Evolutionary conservation across 140 eudicot genomes (phyloP), one percentile per base, ranked within the genome.

Genomic region (Bidens hawaiensis): DNA sequence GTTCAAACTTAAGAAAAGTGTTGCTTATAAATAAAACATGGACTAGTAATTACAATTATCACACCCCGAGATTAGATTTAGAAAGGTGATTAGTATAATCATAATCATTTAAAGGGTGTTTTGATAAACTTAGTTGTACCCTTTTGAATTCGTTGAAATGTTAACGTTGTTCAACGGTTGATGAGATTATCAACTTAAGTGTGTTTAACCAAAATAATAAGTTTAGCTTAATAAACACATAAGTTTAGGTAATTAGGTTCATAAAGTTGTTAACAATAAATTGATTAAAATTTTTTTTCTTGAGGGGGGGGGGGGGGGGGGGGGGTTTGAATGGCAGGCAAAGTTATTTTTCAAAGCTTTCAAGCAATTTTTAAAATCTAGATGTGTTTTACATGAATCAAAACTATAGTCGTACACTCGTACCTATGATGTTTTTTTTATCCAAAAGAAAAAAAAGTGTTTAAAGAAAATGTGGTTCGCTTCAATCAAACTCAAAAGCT

Each of bases 1-100:
- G 40, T 54, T 54, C 14, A 54, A 54, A 54, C 40, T 54, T 54
- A 26, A n/a, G 60, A 54, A 54, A 54, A 54, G 60, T 40, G n/a
- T 26, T 54, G 60, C 60, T 54, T 54, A 40, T 54, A 22, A 54
- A 25, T 25, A 2, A 27, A 54, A 54, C 40, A 54, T 26, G 60
- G 21, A 27, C 27, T 40, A 54, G 27, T 27, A 5, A 52, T 52
- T 52, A 52, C 9, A 52, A 52, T 13, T 21, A 25, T 51, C 19
- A 51, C 19, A 52, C 19, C 59, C 59, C 0, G 13, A 38, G 45
- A 52, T 23, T 24, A 52, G 19, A 24, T 13, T 14, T 52, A 52
- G 19, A 52, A 52, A 52, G 14, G 34, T 52, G 59, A 24, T 52
- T 24, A 52, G 6, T 25, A 24, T 52, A 25, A 52, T 52, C 25